Base-by-base conservation (phyloP, 2,329 filamentous ascomycete genomes). In the Exophiala alcalophila region DNA sequence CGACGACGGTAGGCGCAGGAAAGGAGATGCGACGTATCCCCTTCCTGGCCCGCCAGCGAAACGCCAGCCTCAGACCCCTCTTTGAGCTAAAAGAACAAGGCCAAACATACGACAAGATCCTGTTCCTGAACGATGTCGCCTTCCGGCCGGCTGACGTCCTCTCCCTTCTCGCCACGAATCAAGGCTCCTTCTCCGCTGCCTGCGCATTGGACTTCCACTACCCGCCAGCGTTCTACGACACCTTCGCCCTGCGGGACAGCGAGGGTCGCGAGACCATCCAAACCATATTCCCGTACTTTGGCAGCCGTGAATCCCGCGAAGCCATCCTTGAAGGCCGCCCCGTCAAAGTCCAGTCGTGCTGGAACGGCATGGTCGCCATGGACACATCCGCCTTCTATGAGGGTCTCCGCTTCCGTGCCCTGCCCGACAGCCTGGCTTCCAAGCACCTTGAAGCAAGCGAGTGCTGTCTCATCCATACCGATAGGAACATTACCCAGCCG, bases 221-320 rank as follows among this genome's bases (percentile, higher is more conserved):
- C n/a, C 74, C 77, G 40, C 78, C 83, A 50, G 71, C 77, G 27
- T 85, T 80, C 59, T 88, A 89, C 61, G 85, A 89, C 60, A 79
- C 82, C 0, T 88, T 85, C 60, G 84, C 83, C 1, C 77, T 81
- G 14, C 73, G 84, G 10, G 84, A 88, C 55, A 65, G 69, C 2
- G 74, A 84, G 45, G 83, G 83, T 1, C 75, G 77, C 53, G 74
- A 74, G 19, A 73, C 78, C 23, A 76, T 83, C 4, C 70, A 84
- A 27, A 77, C 80, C 1, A 76, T 82, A 46, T 89, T 77, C 61
- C 84, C 84, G 0, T 84, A 80, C 65, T 84, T 85, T 61, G 50
- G 59, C 8, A 53, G 59, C 12, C 15, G 40, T 2, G 49, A 41
- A 3, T 83, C 80, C 4, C 69, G 78, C 14, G 60, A 72, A 32